Evolutionary conservation across 2,329 filamentous ascomycete species (phyloP).

Genomic region (Capronia coronata): DNA sequence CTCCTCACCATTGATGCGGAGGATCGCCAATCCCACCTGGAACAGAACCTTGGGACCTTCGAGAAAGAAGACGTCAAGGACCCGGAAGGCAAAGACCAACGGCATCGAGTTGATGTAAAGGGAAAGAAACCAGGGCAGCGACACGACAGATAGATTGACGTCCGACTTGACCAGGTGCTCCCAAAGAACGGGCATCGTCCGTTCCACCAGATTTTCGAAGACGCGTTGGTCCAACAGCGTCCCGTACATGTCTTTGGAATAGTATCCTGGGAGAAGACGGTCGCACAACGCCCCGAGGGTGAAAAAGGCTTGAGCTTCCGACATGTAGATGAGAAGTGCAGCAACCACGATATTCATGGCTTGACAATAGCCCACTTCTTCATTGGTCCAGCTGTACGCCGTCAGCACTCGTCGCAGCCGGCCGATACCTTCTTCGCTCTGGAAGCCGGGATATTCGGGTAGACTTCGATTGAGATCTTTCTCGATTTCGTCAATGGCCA

Average conservation of each 20-base stretch:
- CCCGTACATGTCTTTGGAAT: slow-evolving; percentile 98
- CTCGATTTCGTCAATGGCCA: slow-evolving; percentile 98
- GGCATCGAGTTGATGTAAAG: slow-evolving; percentile 99
- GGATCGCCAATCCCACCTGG: slow-evolving; percentile 91
- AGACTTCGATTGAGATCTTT: slow-evolving; percentile 95
- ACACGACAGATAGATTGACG: slow-evolving; percentile 94
- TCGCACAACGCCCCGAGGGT: slow-evolving; percentile 87
- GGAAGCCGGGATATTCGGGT: slow-evolving; percentile 94
- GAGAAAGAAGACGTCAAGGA: slow-evolving; percentile 95
- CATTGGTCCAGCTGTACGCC: slow-evolving; percentile 94
- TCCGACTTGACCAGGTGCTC: slow-evolving; percentile 96
- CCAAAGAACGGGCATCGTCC: slow-evolving; percentile 97
- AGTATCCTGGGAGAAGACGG: slow-evolving; percentile 88
- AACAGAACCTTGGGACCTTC: slow-evolving; percentile 97
- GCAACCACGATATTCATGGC: slow-evolving; percentile 99
- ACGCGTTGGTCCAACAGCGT: slow-evolving; percentile 94
- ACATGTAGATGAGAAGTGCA: slow-evolving; percentile 97
- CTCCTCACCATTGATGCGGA: slow-evolving; percentile 95
- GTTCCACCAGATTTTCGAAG: slow-evolving; percentile 96
- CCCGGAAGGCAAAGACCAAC: slow-evolving; percentile 90
- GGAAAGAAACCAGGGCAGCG: slow-evolving; percentile 94
- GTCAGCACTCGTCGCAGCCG: slow-evolving; percentile 84
- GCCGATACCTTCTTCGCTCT: slow-evolving; percentile 90
- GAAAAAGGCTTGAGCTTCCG: slow-evolving; percentile 91
- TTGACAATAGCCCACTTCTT: slow-evolving; percentile 95